These are phyloP conservation scores for Mycena venus DNA, from an alignment of 768 basidiomycete genomes.

Conservation along the genomic window DNA sequence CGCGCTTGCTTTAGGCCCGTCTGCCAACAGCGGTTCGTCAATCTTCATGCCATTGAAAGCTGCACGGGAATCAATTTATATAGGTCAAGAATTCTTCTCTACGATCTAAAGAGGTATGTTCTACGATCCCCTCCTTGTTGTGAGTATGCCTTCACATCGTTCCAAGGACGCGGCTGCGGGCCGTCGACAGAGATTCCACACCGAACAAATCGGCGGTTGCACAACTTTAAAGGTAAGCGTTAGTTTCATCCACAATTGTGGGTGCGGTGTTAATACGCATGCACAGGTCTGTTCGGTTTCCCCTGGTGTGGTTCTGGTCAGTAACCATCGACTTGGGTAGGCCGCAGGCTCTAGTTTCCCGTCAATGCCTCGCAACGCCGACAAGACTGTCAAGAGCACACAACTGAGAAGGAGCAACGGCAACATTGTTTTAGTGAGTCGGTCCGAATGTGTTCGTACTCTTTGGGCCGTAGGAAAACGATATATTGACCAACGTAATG, in stretches of 20 bases:
- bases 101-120: slow-evolving; percentile 5
- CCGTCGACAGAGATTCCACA: too few species aligned
- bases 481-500: background rate
- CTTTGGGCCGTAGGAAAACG: background rate
- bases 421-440: slow-evolving; percentile 21
- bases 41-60: too few species aligned
- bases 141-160: too few species aligned
- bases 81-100: background rate
- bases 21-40: too few species aligned
- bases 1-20: too few species aligned
- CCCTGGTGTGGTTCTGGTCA: slow-evolving; percentile 11
- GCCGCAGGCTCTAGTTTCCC: slow-evolving; percentile 1
- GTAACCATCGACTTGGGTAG: background rate
- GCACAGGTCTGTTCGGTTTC: slow-evolving; percentile 13
- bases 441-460: slow-evolving; percentile 31
- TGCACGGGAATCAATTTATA: too few species aligned
- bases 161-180: too few species aligned
- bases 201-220: background rate
- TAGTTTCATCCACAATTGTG: background rate
- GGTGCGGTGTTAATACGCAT: slow-evolving; percentile 9
- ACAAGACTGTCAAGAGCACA: background rate
- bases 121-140: too few species aligned
- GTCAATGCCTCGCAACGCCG: background rate
- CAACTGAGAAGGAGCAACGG: slow-evolving; percentile 13
- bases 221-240: slow-evolving; percentile 5